phyloP scores from a whole-genome alignment of 192 early-diverging fungal species.

The Backusella tarrabulga region DNA sequence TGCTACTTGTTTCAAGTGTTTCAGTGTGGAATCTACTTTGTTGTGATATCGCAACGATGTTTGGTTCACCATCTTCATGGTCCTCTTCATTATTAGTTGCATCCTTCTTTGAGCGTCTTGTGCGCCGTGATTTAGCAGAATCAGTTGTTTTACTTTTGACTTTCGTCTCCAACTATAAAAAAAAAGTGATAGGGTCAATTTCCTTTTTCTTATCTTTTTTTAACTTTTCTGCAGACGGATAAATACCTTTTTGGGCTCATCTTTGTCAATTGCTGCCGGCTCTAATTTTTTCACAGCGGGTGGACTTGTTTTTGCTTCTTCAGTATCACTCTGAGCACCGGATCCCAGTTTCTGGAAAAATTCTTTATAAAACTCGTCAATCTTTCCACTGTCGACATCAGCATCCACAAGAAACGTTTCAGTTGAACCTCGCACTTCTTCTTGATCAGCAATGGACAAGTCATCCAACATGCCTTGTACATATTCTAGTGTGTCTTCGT shows the following conservation, averaged over 20 bases:
- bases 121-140: not conserved
- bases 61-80: constrained; percentile 33
- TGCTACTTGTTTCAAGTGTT: constrained; percentile 73
- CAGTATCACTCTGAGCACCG: constrained; percentile 6
- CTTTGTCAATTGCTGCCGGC: not conserved
- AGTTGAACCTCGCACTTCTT: constrained; percentile 48
- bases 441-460: constrained; percentile 11
- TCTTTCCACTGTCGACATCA: constrained; percentile 42
- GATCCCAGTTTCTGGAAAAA: constrained; percentile 8
- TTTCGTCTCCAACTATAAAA: not conserved
- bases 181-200: not conserved
- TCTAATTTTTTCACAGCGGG: not conserved
- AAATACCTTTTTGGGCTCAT: constrained; percentile 1
- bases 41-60: constrained; percentile 70
- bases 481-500: constrained; percentile 52
- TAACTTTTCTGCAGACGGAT: not conserved
- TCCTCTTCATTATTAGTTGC: constrained; percentile 24
- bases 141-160: constrained; percentile 10
- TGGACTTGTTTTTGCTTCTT: not conserved
- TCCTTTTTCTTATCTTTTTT: not conserved
- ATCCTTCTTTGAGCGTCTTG: constrained; percentile 23
- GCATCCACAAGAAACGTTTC: constrained; percentile 55
- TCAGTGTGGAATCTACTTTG: constrained; percentile 85
- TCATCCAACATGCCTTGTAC: constrained; percentile 42
- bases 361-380: constrained; percentile 36